These are phyloP conservation scores for Phytophthora kernoviae DNA, from an alignment of 352 stramenopile species.

Conservation along the genomic window DNA sequence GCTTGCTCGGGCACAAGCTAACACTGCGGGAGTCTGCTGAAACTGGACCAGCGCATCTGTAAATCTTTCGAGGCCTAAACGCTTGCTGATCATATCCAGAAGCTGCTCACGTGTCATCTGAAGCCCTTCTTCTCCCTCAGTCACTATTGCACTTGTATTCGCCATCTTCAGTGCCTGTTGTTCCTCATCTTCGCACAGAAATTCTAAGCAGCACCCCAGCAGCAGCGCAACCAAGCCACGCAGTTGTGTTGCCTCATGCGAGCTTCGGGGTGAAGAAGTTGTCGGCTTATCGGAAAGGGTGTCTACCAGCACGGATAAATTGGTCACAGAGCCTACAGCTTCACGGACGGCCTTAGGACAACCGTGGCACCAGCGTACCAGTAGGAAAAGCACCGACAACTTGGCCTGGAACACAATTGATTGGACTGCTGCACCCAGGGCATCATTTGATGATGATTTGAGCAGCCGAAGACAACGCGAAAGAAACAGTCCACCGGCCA, in stretches of 20 bases:
- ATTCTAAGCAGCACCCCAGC: constrained; percentile 65
- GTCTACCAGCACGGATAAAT: constrained; percentile 61
- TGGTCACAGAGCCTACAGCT: constrained; percentile 59
- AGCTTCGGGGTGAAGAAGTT: constrained; percentile 9
- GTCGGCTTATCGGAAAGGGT: constrained; percentile 19
- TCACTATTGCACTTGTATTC: constrained; percentile 7
- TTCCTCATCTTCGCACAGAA: constrained; percentile 41
- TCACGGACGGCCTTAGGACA: constrained; percentile 67
- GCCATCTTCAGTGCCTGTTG: constrained; percentile 30
- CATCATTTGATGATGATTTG: constrained; percentile 6
- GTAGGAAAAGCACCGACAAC: constrained; percentile 50
- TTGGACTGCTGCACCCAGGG: constrained; percentile 15
- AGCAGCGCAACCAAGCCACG: constrained; percentile 55
- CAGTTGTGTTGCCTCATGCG: constrained; percentile 38
- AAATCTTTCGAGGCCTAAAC: constrained; percentile 64
- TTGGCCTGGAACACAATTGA: constrained; percentile 61
- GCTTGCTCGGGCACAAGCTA: constrained; percentile 51
- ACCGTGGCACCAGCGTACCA: constrained; percentile 65
- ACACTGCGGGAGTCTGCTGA: constrained; percentile 56
- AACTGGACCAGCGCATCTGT: constrained; percentile 72
- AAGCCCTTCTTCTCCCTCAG: constrained; percentile 16
- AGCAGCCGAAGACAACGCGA: constrained; percentile 63
- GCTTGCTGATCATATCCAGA: constrained; percentile 70
- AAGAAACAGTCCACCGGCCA: constrained; percentile 64
- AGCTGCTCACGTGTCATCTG: constrained; percentile 67